Percentiles rank a stretch among this genome's conserved stretches.
These are phyloP conservation scores for Candida orba DNA, from an alignment of 805 yeast species.

Conservation along the genomic window DNA sequence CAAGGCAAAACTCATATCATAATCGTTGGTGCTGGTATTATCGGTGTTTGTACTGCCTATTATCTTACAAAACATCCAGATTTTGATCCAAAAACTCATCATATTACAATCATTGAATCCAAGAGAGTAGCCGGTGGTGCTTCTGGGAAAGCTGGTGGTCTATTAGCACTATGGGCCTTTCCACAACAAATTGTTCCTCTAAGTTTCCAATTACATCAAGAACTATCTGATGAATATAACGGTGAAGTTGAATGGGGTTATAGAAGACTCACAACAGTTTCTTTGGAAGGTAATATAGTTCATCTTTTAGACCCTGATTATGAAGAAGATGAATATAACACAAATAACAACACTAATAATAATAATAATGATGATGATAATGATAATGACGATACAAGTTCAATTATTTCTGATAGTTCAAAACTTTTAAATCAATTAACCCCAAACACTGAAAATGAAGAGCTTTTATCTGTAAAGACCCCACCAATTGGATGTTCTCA, in stretches of 20 bases:
- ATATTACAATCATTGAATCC: slow-evolving; percentile 80
- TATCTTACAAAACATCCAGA: slow-evolving; percentile 77
- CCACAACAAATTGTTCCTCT: slow-evolving; percentile 91
- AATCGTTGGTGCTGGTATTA: slow-evolving; percentile 91
- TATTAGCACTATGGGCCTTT: slow-evolving; percentile 92
- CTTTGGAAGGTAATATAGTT: slow-evolving; percentile 75
- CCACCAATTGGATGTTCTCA: slow-evolving; percentile 2
- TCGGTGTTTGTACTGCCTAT: slow-evolving; percentile 93
- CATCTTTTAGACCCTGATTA: slow-evolving; percentile 18
- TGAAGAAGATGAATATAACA: slow-evolving; percentile 6
- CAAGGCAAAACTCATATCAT: slow-evolving; percentile 68
- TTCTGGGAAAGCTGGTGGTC: slow-evolving; percentile 95
- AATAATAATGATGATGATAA: slow-evolving; percentile 3
- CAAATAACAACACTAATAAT: no score
- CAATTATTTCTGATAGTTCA: slow-evolving; percentile 19
- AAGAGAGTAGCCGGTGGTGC: slow-evolving; percentile 97
- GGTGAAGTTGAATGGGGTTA: slow-evolving; percentile 94
- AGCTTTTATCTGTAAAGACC: slow-evolving; percentile 6
- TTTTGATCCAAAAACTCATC: slow-evolving; percentile 64
- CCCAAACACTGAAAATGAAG: slow-evolving; percentile 8
- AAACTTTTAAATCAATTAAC: slow-evolving; percentile 3
- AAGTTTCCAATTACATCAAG: slow-evolving; percentile 78
- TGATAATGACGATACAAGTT: slow-evolving; percentile 18
- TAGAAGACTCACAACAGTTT: slow-evolving; percentile 78
- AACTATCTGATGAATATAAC: slow-evolving; percentile 65